phyloP scores from a whole-genome alignment of 441 rosid genomes.

The Euphorbia neoarborescens region DNA sequence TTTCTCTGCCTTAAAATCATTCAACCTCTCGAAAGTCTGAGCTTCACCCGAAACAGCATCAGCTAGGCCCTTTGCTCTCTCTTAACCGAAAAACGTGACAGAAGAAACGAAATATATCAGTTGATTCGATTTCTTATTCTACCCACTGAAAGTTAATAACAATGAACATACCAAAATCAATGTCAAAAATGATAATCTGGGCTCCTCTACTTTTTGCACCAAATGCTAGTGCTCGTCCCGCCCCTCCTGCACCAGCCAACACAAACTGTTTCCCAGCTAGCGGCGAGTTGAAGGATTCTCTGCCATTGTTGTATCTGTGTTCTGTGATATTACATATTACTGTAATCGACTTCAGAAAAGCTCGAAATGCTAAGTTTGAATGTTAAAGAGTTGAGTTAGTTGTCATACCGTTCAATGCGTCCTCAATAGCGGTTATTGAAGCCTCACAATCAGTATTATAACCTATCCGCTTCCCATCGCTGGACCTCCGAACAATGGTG shows the following conservation, averaged over 20 bases:
- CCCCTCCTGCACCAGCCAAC: constrained; percentile 53
- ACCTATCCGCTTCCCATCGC: constrained; percentile 47
- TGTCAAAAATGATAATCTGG: constrained; percentile 37
- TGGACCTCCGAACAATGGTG: constrained; percentile 43
- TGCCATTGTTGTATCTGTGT: constrained; percentile 10
- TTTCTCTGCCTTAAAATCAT: constrained; percentile 33
- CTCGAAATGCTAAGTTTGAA: background rate
- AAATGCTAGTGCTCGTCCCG: constrained; percentile 54
- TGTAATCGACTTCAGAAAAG: background rate
- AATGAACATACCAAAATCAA: constrained; percentile 33
- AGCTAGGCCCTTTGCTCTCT: constrained; percentile 46
- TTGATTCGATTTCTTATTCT: background rate
- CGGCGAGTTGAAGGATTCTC: constrained; percentile 18
- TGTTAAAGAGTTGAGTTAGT: background rate
- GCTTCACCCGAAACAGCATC: constrained; percentile 39
- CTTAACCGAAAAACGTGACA: constrained; percentile 21
- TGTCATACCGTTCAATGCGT: constrained; percentile 40
- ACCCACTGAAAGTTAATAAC: background rate
- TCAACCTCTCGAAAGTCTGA: constrained; percentile 24
- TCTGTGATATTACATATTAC: constrained; percentile 11
- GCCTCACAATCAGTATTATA: constrained; percentile 51
- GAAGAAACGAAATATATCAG: constrained; percentile 6
- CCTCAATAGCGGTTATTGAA: constrained; percentile 47
- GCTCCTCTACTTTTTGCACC: constrained; percentile 50
- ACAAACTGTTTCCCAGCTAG: constrained; percentile 41